A percentile compares a stretch with the other conserved stretches of the same genome.
These are phyloP conservation scores for Sanguinoderma infundibulare DNA, from an alignment of 1,284 basidiomycete species.

Conservation along the genomic window DNA sequence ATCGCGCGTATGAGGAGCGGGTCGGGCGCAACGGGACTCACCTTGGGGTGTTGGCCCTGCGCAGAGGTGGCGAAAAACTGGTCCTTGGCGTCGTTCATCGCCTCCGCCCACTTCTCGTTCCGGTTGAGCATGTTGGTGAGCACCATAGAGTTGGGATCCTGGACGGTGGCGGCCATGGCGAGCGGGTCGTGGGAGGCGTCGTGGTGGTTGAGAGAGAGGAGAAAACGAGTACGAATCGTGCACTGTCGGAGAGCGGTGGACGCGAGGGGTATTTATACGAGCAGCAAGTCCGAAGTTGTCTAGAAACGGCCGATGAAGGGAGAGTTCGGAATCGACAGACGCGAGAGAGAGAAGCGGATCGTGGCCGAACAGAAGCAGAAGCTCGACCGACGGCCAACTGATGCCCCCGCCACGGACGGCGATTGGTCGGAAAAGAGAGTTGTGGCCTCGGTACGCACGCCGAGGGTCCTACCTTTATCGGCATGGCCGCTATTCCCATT, in stretches of 20 bases:
- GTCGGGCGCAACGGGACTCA: no score
- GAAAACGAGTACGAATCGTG: neutral
- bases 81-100: neutral
- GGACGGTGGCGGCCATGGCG: neutral
- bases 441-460: no score
- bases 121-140: constrained; percentile 2
- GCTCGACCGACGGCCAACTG: neutral
- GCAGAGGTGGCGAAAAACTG: constrained; percentile 64
- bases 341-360: neutral
- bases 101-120: constrained; percentile 3
- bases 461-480: no score
- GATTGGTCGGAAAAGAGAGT: neutral
- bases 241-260: neutral
- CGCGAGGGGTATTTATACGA: neutral
- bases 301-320: neutral
- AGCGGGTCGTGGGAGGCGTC: no score
- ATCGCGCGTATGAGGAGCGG: neutral
- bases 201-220: neutral
- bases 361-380: neutral
- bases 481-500: no score
- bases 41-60: constrained; percentile 76
- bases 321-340: neutral
- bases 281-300: neutral
- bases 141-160: neutral
- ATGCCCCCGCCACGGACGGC: neutral